A percentile compares a stretch with the other conserved stretches of the same genome.
phyloP scores from a whole-genome alignment of 139 green algal genomes.

The Parachlorella kessleri region DNA sequence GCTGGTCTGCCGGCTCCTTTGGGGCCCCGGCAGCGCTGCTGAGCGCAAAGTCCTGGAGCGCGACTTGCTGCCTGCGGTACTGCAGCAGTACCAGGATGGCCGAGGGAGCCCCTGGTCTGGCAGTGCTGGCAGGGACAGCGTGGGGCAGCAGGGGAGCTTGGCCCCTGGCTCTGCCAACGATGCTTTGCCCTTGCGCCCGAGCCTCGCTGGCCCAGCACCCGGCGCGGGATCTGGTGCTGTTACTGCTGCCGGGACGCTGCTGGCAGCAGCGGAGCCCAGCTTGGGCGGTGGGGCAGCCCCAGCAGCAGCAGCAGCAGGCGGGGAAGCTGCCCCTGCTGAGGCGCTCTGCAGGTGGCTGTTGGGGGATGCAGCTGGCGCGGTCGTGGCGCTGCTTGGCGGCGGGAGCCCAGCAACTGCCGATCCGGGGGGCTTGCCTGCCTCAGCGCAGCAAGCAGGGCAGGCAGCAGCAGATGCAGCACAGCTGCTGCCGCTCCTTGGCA shows the following conservation, averaged over 20 bases:
- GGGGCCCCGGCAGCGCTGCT: slow-evolving; percentile 18
- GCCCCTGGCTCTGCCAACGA: no score
- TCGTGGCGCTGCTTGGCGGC: background rate
- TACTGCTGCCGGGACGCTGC: no score
- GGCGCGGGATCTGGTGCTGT: no score
- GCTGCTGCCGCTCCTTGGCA: slow-evolving; percentile 18
- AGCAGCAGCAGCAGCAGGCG: background rate
- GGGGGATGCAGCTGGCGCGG: slow-evolving; percentile 15
- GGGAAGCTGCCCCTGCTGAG: background rate
- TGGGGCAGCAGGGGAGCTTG: no score
- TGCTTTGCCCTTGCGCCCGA: no score
- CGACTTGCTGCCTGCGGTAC: background rate
- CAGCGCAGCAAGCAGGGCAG: background rate
- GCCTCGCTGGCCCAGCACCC: no score
- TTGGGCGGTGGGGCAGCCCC: background rate
- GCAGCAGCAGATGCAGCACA: slow-evolving; percentile 8
- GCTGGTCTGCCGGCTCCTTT: slow-evolving; percentile 63
- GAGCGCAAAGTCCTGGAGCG: slow-evolving; percentile 7
- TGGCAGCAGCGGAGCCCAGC: background rate
- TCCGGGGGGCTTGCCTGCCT: no score
- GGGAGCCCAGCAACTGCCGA: background rate
- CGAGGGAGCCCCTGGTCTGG: no score
- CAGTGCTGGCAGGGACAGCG: no score
- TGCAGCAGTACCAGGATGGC: background rate
- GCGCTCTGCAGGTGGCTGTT: slow-evolving; percentile 30